Percentiles rank a stretch among this genome's conserved stretches.
phyloP scores from a whole-genome alignment of 2,329 filamentous ascomycete species.

The Parafenestella ontariensis region DNA sequence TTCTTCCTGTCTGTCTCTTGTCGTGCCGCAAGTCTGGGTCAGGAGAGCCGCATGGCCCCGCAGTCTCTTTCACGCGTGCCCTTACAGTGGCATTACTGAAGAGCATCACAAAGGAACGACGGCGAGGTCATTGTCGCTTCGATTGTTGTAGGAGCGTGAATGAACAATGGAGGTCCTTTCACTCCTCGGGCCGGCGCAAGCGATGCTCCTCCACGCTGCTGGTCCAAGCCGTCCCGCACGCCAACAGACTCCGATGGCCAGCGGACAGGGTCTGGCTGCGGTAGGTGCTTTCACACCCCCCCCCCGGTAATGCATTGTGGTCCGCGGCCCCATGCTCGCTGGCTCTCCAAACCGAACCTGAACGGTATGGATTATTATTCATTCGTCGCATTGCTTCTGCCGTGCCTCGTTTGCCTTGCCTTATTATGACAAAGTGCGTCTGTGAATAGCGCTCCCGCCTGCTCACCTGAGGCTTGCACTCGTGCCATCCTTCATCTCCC shows the following conservation, averaged over 20 bases:
- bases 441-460: conserved; percentile 45
- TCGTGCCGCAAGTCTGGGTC: conserved; percentile 44
- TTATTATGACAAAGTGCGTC: conserved; percentile 47
- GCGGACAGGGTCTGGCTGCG: conserved; percentile 43
- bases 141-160: conserved; percentile 19
- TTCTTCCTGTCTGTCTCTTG: conserved; percentile 32
- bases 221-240: conserved; percentile 50
- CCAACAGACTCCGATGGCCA: conserved; percentile 45
- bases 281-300: conserved; percentile 39
- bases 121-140: conserved; percentile 10
- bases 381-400: conserved; percentile 47
- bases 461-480: conserved; percentile 47
- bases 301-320: conserved; percentile 43
- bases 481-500: conserved; percentile 43
- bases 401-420: conserved; percentile 50
- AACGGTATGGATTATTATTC: conserved; percentile 49
- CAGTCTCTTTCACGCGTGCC: conserved; percentile 12
- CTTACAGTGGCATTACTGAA: conserved; percentile 3
- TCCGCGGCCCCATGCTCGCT: conserved; percentile 41
- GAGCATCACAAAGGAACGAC: conserved; percentile 8
- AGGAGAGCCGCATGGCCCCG: conserved; percentile 43
- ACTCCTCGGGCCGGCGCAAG: conserved; percentile 44
- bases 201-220: conserved; percentile 46
- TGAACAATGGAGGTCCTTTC: conserved; percentile 20
- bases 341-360: conserved; percentile 39